phyloP scores from a whole-genome alignment of 805 yeast genomes.

The Wickerhamiella qilinensis region DNA sequence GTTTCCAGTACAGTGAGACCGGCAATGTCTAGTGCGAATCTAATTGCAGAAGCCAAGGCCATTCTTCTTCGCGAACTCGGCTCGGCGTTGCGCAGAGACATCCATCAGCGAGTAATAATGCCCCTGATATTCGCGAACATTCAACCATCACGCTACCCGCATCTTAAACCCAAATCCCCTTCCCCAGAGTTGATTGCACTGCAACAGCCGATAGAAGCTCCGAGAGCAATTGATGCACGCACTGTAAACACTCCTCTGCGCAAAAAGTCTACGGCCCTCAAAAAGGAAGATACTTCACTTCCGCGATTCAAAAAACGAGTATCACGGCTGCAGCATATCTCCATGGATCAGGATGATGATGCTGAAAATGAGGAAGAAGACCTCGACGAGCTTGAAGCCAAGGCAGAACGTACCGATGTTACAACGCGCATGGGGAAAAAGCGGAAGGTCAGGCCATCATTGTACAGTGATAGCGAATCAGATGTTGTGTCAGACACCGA shows the following conservation, averaged over 20 bases:
- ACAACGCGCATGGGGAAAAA: not conserved
- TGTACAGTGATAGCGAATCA: not conserved
- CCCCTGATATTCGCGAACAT: not conserved
- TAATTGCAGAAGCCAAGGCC: not conserved
- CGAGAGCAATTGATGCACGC: not conserved
- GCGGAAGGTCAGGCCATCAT: not conserved
- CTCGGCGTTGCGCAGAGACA: not conserved
- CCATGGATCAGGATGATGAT: not conserved
- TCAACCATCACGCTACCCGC: not conserved
- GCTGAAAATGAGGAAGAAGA: not conserved
- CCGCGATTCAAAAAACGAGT: not conserved
- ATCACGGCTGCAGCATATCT: not conserved
- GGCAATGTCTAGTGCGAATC: not conserved
- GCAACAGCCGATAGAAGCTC: not conserved
- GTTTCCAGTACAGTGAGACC: not conserved
- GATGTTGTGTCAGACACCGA: not conserved
- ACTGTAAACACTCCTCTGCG: not conserved
- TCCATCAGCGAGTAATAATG: not conserved
- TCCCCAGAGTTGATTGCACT: not conserved
- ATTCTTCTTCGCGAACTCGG: not conserved
- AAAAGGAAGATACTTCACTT: not conserved
- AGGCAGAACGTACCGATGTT: not conserved
- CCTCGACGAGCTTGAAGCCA: not conserved
- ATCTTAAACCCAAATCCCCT: not conserved
- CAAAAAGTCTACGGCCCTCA: not conserved